Conservation (phyloP, 2,329 filamentous ascomycete genomes). For the Gnomoniopsis sp. region DNA sequence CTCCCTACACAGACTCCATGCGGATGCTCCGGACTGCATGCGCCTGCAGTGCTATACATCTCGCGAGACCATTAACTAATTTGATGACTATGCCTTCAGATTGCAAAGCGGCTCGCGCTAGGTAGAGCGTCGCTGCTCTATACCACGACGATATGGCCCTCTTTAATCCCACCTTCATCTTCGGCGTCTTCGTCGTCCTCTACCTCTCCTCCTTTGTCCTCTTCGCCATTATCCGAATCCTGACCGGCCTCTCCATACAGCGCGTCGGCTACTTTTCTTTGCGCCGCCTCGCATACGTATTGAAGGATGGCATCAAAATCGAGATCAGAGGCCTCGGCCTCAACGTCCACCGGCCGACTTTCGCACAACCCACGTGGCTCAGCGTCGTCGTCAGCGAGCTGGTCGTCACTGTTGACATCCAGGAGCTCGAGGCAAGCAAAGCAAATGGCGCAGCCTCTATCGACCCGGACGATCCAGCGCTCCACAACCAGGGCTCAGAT, state of each 20-base stretch:
- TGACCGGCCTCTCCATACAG: conserved; percentile 94
- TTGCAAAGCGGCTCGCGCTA: conserved; percentile 18
- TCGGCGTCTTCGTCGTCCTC: conserved; percentile 78
- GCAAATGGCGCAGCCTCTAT: conserved; percentile 27
- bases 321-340: conserved; percentile 87
- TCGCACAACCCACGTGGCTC: conserved; percentile 94
- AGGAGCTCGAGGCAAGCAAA: conserved; percentile 56
- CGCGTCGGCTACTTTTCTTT: conserved; percentile 90
- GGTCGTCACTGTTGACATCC: conserved; percentile 76
- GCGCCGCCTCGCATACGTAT: conserved; percentile 84
- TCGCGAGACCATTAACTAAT: conserved; percentile 4
- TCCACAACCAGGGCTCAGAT: conserved; percentile 18
- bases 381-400: conserved; percentile 86
- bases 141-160: conserved; percentile 52
- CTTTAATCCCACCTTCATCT: conserved; percentile 74
- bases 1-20: background rate
- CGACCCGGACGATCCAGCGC: conserved; percentile 20
- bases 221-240: conserved; percentile 87
- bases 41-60: background rate
- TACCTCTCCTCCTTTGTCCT: conserved; percentile 92
- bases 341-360: conserved; percentile 87
- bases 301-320: conserved; percentile 82
- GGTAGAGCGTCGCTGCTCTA: conserved; percentile 20
- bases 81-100: conserved; percentile 6
- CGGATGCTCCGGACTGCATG: conserved; percentile 6